A percentile compares a stretch with the other conserved stretches of the same genome.
These are phyloP conservation scores for Ganoderma leucocontextum DNA, from an alignment of 1,284 basidiomycete genomes.

Conservation along the genomic window DNA sequence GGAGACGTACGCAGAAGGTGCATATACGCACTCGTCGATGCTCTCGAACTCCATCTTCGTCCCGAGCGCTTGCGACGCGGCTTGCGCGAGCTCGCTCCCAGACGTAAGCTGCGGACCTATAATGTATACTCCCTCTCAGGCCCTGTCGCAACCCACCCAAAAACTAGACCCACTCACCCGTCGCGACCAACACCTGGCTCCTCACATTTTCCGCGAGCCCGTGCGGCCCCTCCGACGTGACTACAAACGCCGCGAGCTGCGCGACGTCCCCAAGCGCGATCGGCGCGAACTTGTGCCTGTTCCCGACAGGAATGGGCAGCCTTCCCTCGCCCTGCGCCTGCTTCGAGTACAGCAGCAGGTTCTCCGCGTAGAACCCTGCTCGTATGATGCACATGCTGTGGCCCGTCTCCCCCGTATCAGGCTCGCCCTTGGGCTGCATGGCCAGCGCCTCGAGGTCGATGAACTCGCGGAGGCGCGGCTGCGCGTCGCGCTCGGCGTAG, in stretches of 20 bases:
- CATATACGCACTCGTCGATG: constrained; percentile 27
- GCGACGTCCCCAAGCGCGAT: constrained; percentile 37
- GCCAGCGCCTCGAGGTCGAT: constrained; percentile 36
- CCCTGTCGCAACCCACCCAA: too few relatives aligned
- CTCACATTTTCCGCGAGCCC: constrained; percentile 35
- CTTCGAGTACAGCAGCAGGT: constrained; percentile 37
- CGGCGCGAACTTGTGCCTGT: constrained; percentile 35
- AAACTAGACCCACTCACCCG: too few relatives aligned
- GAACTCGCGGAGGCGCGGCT: constrained; percentile 37
- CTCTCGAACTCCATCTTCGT: constrained; percentile 37
- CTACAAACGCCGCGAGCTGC: constrained; percentile 32
- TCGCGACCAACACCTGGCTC: constrained; percentile 33
- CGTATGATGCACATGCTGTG: constrained; percentile 36
- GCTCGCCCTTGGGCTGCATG: constrained; percentile 33
- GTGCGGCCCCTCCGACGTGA: constrained; percentile 35
- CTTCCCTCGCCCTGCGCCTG: constrained; percentile 35
- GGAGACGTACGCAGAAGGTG: neutral
- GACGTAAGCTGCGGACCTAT: constrained; percentile 26
- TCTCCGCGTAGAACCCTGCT: constrained; percentile 36
- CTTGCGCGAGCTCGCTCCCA: constrained; percentile 32
- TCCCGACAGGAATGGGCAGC: constrained; percentile 33
- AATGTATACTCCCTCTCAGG: too few relatives aligned
- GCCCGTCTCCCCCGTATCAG: constrained; percentile 28
- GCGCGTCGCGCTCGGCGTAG: constrained; percentile 33
- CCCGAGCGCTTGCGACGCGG: constrained; percentile 33